Evolutionary conservation across 2,329 filamentous ascomycete genomes (phyloP), one percentile per base, ranked within the genome.

Genomic region (Ophiocordyceps camponoti-saundersi): DNA sequence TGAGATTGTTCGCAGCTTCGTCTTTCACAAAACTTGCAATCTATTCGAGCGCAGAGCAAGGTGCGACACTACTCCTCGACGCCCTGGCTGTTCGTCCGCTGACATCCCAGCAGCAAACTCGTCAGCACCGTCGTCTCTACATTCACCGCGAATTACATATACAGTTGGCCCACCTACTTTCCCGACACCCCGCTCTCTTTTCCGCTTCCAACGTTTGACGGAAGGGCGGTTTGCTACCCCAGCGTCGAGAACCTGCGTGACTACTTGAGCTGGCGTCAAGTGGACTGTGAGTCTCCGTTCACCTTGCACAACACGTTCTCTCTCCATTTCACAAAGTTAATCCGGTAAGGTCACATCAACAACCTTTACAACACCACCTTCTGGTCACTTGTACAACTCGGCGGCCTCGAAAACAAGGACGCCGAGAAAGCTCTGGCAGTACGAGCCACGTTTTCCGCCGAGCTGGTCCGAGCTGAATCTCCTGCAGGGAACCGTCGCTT

Each of bases 331-430:
- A 7, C 18, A n/a, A 30, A 29, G 26, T 54, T 57, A 50, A 61
- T 34, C 3, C 12, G 22, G 0, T 11, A 49, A 90, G 85, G 85
- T 53, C 92, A 98, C 61, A 94, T 98, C 56, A 98, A 98, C 63
- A 98, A 98, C 58, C 75, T 98, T 5, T 98, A 95, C 65, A 98
- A 98, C 61, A 98, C 92, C 0, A 86, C 87, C 0, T 96, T 96
- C 62, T 98, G 92, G 92, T 72, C 82, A 1, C 69, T 98, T 56
- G 82, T 96, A 21, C 78, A 86, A 52, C 69, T 78, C 44, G 89
- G 85, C 2, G 84, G 82, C 0, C 74, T 92, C 68, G 80, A 76
- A 46, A 75, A 79, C 29, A 82, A 80, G 45, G 82, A 86, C 49
- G 92, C 92, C 0, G 90, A 96, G 60, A 75, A 82, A 57, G 75